Conservation (phyloP, 768 basidiomycete species). For the Tephrocybe rancida region DNA sequence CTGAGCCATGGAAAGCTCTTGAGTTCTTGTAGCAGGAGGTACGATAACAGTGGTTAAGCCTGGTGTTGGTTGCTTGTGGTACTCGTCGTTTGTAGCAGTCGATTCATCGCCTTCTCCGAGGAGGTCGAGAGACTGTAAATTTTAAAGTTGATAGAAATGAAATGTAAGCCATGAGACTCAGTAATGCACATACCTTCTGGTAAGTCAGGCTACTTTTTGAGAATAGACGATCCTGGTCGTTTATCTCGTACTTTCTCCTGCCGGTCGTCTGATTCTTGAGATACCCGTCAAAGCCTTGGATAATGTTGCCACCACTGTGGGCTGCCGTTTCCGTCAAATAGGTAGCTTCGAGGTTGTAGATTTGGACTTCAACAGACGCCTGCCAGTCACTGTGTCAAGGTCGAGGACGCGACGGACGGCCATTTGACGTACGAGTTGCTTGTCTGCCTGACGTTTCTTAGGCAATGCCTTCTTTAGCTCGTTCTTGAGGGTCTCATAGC, state of each 20-base stretch:
- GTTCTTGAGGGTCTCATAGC: conserved; percentile 73
- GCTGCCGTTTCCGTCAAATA: conserved; percentile 79
- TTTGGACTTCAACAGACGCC: conserved; percentile 79
- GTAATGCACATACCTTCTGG: conserved; percentile 56
- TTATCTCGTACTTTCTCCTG: conserved; percentile 74
- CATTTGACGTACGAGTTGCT: conserved; percentile 61
- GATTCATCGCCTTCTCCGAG: conserved; percentile 70
- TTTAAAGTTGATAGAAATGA: not conserved
- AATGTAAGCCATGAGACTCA: conserved; percentile 9
- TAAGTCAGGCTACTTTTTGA: conserved; percentile 80
- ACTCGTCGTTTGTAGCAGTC: conserved; percentile 59
- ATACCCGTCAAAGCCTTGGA: conserved; percentile 86
- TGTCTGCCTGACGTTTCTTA: conserved; percentile 76
- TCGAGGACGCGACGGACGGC: not conserved
- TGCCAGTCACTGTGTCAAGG: conserved; percentile 27
- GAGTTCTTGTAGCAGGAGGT: conserved; percentile 68
- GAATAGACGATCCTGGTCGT: conserved; percentile 79
- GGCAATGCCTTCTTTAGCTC: conserved; percentile 74
- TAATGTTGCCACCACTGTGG: conserved; percentile 83
- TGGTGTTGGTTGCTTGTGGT: conserved; percentile 65
- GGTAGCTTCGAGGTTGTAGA: conserved; percentile 74
- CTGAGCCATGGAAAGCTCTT: conserved; percentile 71
- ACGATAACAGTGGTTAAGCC: conserved; percentile 79
- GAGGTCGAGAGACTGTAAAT: conserved; percentile 71
- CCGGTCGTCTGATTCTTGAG: conserved; percentile 74